These are phyloP conservation scores for Tuber brumale DNA, from an alignment of 495 filamentous ascomycete genomes.

Conservation along the genomic window DNA sequence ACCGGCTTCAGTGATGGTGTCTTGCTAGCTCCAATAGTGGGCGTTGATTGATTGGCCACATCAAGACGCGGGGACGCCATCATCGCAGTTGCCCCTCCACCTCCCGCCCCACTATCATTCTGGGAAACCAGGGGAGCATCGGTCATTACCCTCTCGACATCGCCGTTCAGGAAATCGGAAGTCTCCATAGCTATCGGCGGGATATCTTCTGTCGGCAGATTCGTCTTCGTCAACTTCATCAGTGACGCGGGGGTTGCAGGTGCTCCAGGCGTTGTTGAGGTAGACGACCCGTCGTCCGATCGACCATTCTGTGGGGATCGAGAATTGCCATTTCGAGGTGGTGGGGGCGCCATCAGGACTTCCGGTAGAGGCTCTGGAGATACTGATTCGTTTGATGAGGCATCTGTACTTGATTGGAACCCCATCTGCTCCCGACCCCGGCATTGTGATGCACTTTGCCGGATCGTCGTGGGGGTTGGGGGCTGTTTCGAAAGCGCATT, in stretches of 20 bases:
- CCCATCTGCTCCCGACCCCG: constrained; percentile 35
- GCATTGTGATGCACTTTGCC: constrained; percentile 12
- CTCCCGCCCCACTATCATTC: not conserved
- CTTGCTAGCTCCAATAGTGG: constrained; percentile 16
- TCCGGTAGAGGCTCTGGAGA: constrained; percentile 66
- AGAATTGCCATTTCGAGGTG: constrained; percentile 26
- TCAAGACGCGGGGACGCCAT: not conserved
- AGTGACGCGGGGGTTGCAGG: constrained; percentile 81
- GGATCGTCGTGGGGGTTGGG: constrained; percentile 17
- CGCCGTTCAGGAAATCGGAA: constrained; percentile 36
- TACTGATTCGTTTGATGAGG: constrained; percentile 61
- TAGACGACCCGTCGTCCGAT: constrained; percentile 13
- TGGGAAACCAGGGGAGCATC: constrained; percentile 11
- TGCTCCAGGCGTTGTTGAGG: constrained; percentile 41
- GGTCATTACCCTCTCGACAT: constrained; percentile 30
- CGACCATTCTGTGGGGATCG: constrained; percentile 28
- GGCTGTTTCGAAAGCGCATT: constrained; percentile 25
- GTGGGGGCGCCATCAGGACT: constrained; percentile 61
- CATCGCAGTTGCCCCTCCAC: not conserved
- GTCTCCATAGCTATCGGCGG: constrained; percentile 41
- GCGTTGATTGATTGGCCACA: constrained; percentile 21
- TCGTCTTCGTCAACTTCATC: constrained; percentile 58
- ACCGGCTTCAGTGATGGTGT: constrained; percentile 13
- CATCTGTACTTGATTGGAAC: constrained; percentile 50
- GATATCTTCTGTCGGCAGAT: constrained; percentile 41